A percentile compares a stretch with the other conserved stretches of the same genome.
Conservation (phyloP, 2,329 filamentous ascomycete genomes). For the Clonostachys solani region DNA sequence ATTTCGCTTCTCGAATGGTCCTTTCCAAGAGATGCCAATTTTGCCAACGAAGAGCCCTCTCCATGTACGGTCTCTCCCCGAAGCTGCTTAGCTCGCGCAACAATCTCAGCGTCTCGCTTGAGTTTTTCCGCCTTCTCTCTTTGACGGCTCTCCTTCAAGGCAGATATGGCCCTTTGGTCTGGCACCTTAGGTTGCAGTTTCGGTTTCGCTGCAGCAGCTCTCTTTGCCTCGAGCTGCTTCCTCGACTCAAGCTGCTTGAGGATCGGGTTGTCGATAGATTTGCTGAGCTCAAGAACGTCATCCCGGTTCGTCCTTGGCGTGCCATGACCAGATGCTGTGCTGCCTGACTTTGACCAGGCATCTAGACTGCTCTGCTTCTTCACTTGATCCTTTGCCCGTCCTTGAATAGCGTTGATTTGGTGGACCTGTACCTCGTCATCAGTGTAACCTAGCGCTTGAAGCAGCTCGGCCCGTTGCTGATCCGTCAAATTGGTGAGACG, state of each 20-base stretch:
- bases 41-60: conserved; percentile 74
- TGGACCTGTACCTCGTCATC: conserved; percentile 49
- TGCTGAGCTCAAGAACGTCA: conserved; percentile 40
- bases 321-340: conserved; percentile 5
- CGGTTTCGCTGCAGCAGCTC: conserved; percentile 13
- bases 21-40: conserved; percentile 70
- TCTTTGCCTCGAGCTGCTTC: conserved; percentile 19
- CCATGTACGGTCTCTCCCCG: conserved; percentile 41
- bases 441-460: conserved; percentile 57
- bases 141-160: conserved; percentile 67
- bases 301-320: conserved; percentile 31
- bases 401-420: conserved; percentile 24
- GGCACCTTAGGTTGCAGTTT: conserved; percentile 20
- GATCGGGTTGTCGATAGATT: conserved; percentile 39
- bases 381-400: conserved; percentile 21
- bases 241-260: conserved; percentile 41
- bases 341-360: conserved; percentile 52
- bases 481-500: conserved; percentile 76
- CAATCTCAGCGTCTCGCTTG: conserved; percentile 65
- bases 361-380: conserved; percentile 60
- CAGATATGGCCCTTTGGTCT: conserved; percentile 29
- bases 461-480: conserved; percentile 80
- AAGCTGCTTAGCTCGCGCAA: conserved; percentile 60
- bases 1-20: conserved; percentile 81
- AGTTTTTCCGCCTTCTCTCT: conserved; percentile 71